Evolutionary conservation across 345 rosid genomes (phyloP), one percentile per base, ranked within the genome.

Genomic region (Acer campestre): DNA sequence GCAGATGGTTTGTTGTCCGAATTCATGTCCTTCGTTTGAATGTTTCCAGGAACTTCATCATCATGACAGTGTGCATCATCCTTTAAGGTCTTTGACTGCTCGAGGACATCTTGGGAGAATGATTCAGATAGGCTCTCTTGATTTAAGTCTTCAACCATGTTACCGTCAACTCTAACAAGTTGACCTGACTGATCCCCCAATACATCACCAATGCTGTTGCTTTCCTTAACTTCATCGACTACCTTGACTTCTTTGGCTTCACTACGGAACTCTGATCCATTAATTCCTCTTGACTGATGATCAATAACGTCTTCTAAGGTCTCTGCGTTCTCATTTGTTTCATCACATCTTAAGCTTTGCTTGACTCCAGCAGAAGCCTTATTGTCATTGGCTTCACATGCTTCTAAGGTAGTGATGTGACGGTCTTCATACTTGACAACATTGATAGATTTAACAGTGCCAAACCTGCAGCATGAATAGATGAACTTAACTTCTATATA

Each of bases 391-490:
- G 58, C 68, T 68, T 79, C 81, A 68, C 80, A 74, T 67, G 71
- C 72, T 58, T 80, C 80, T 7, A 75, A 46, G 55, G 68, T 61
- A 10, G 81, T 10, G 51, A 25, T 46, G 55, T 83, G 71, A 80
- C 48, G 46, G 38, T 75, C 70, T 73, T 63, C 76, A 46, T 75
- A 77, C 87, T 82, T 87, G 82, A 90, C 85, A 56, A 92, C 77
- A 82, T 92, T 91, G 70, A 92, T 75, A 40, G 97, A 91, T 84
- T 85, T 92, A 22, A 96, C 90, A 56, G 85, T 70, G 74, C 99
- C 99, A 90, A 94, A 94, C 92, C 99, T 96, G 93, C 89, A 88
- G 81, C 53, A 61, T 25, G 20, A 78, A 81, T 9, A 49, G 35
- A 65, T 62, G 42, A 63, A 62, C 38, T 20, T 61, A 79, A 61